Percentiles rank a stretch among this genome's conserved stretches.
Evolutionary conservation across 163 green algal species (phyloP).

Genomic region (Trebouxiophyceae sp.): DNA sequence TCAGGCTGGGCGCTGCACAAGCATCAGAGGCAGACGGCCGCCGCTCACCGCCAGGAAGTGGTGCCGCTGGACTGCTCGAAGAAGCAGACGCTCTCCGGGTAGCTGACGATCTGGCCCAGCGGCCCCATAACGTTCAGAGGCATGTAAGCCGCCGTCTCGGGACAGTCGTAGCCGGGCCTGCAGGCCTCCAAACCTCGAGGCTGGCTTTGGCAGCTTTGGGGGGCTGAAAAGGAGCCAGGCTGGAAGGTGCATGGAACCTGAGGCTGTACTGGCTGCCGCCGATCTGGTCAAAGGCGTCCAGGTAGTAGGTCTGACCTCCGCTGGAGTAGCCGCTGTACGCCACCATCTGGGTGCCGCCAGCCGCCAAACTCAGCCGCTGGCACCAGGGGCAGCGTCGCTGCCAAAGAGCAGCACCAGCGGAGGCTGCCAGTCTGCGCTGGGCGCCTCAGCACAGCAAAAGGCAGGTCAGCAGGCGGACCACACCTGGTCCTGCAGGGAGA

Average conservation of each 20-base stretch:
- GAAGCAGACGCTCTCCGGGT: slow-evolving; percentile 5
- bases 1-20: too few species aligned
- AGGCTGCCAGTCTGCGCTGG: too few species aligned
- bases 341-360: neutral
- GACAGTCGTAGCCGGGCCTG: slow-evolving; percentile 7
- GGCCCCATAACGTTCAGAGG: slow-evolving; percentile 4
- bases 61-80: slow-evolving; percentile 4
- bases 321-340: neutral
- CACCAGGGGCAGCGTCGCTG: neutral
- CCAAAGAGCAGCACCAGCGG: too few species aligned
- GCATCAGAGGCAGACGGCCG: too few species aligned
- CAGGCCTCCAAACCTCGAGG: too few species aligned
- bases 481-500: slow-evolving; percentile 22
- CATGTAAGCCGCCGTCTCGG: slow-evolving; percentile 12
- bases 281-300: slow-evolving; percentile 5
- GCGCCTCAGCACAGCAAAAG: too few species aligned
- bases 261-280: slow-evolving; percentile 1
- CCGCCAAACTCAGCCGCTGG: neutral
- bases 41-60: slow-evolving; percentile 9
- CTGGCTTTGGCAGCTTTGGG: too few species aligned
- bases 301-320: slow-evolving; percentile 7
- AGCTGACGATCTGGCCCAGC: slow-evolving; percentile 3
- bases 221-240: too few species aligned
- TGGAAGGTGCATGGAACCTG: neutral
- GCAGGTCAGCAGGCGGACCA: too few species aligned